Conservation (phyloP, 306 rosid species). For the cucumber (Cucumis sativus) region Cucumber_9930_V3 NC_026656.2:17809501-17810000, state of each 20-base stretch:
- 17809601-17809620: constrained; percentile 64
- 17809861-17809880: constrained; percentile 34
- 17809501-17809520: constrained; percentile 44
- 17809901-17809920: constrained; percentile 25
- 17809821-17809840: constrained; percentile 50
- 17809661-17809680: constrained; percentile 20
- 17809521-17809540: constrained; percentile 56
- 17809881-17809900: constrained; percentile 36
- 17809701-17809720: constrained; percentile 67
- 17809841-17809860: constrained; percentile 56
- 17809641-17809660: constrained; percentile 42
- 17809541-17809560: constrained; percentile 40
- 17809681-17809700: constrained; percentile 46
- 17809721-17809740: constrained; percentile 15
- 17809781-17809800: constrained; percentile 16
- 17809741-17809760: not conserved
- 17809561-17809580: constrained; percentile 41
- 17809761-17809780: constrained; percentile 17
- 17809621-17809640: constrained; percentile 48
- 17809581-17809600: constrained; percentile 33
- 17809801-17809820: constrained; percentile 54
- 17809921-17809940: constrained; percentile 41
- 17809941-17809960: constrained; percentile 36
- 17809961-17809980: constrained; percentile 27
- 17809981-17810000: constrained; percentile 39